These are phyloP conservation scores for Arthrobotrys pseudoclavata DNA, from an alignment of 2,329 filamentous ascomycete genomes.

Conservation along the genomic window DNA sequence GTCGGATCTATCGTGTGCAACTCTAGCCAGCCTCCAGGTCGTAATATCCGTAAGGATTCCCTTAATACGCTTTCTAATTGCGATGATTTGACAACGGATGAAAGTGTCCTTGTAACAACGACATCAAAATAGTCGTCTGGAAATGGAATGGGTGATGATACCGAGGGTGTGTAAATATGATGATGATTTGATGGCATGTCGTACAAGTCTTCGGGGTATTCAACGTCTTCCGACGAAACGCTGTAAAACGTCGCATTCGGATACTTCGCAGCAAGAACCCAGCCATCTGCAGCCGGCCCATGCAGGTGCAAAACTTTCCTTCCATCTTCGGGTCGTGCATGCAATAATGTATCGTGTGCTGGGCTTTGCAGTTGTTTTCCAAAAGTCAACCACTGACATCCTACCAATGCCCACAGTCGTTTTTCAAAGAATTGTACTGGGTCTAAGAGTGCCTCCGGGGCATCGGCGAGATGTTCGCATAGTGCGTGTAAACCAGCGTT, in stretches of 20 bases:
- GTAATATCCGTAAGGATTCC: slow-evolving; percentile 58
- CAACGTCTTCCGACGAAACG: slow-evolving; percentile 46
- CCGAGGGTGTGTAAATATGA: slow-evolving; percentile 57
- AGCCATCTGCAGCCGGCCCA: slow-evolving; percentile 58
- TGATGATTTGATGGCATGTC: slow-evolving; percentile 57
- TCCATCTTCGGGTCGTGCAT: slow-evolving; percentile 47
- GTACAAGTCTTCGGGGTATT: slow-evolving; percentile 43
- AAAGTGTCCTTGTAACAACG: slow-evolving; percentile 55
- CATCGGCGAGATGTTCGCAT: slow-evolving; percentile 52
- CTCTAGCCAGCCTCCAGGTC: slow-evolving; percentile 60
- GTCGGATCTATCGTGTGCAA: slow-evolving; percentile 60
- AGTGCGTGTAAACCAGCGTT: slow-evolving; percentile 49
- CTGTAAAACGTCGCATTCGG: slow-evolving; percentile 58
- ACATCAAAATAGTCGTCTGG: slow-evolving; percentile 61
- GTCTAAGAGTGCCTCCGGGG: slow-evolving; percentile 42
- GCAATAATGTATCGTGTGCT: slow-evolving; percentile 56
- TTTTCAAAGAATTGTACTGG: slow-evolving; percentile 58
- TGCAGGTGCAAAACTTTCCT: slow-evolving; percentile 59
- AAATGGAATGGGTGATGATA: slow-evolving; percentile 59
- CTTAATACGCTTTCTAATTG: slow-evolving; percentile 53
- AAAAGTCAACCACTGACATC: slow-evolving; percentile 59
- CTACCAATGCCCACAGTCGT: slow-evolving; percentile 57
- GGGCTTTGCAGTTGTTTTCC: slow-evolving; percentile 60
- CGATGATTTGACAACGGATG: slow-evolving; percentile 53
- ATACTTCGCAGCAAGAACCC: slow-evolving; percentile 61